Evolutionary conservation across 192 early-diverging fungal genomes (phyloP), one percentile per base, ranked within the genome.

Genomic region (Coemansia sp.): DNA sequence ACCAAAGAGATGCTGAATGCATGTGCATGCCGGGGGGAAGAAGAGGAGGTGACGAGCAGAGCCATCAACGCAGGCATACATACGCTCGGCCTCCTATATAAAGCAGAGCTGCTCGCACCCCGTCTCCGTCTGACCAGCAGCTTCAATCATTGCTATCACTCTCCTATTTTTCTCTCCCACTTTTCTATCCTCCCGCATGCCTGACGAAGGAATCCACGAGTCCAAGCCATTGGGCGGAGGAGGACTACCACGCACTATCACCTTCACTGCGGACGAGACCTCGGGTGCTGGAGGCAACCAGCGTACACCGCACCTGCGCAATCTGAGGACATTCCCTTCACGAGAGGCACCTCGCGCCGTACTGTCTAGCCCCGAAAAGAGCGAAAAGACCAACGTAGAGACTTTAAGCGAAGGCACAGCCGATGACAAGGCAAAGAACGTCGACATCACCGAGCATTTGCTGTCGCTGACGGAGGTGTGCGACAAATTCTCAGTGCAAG

Each of bases 361-460:
- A 18, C n/a, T 24, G 9, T 20, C 43, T 6, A 44, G 20, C 29
- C n/a, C 30, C 16, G 65, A 47, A 24, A 68, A 68, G 41, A 50
- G n/a, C 30, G 45, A 67, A 30, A 34, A 40, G 53, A 20, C 53
- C 34, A 43, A 40, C 5, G 20, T 32, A 18, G 62, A 49, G 6
- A 15, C 22, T 4, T n/a, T n/a, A 10, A 49, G 30, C 63, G 52
- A 53, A 30, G 45, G 11, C 15, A 20, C 32, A 16, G n/a, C 44
- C 2, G 30, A 49, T 6, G 68, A 38, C 16, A 67, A 66, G 59
- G 39, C 66, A 38, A 83, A 83, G 69, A 74, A 52, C 58, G 64
- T 83, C 13, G 72, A 78, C 41, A 75, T 83, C 32, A 78, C 75
- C 43, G 91, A 92, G 73, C 91, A 92, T 68, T 52, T 90, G 39